Base-by-base conservation (phyloP, 2,329 filamentous ascomycete genomes). In the Verticillium zaregamsianum region DNA sequence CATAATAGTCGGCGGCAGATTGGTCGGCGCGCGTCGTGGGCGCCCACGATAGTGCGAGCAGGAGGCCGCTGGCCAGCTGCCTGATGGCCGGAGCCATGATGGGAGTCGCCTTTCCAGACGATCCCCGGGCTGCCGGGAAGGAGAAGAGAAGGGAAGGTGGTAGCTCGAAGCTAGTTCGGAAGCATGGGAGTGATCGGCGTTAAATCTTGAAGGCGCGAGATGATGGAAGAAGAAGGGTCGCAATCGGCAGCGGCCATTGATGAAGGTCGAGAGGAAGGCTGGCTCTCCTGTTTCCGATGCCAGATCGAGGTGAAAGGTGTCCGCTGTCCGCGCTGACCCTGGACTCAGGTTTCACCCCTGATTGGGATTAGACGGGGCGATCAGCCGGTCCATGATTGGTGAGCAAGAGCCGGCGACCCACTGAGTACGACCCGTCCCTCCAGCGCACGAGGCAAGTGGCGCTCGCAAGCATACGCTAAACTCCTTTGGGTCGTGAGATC, bases 1-100 rank as follows among this genome's bases (percentile, higher is more conserved):
- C 90, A 78, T 90, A 98, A 77, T 97, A 99, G 75, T 99, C 93
- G 35, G 89, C 91, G 23, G 78, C 74, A 39, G 70, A 70, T 14
- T n/a, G 12, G 57, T 68, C 66, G 25, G 66, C 71, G 25, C 68
- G 59, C 58, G 70, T 70, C 62, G 78, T 65, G 17, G 72, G 68
- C 25, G 78, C 73, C 69, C 79, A 79, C 61, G 80, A 74, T 40
- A 86, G 68, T 49, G 79, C 77, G 54, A 82, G 72, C 56, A 71
- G 64, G 59, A 74, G 66, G 45, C 59, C 59, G 3, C 33, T 49
- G 32, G 59, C 59, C 61, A 71, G 65, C 55, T 62, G 65, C 62
- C 55, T 67, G 65, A 70, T 68, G 64, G 64, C 62, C 55, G 69
- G 64, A 57, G 64, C 64, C 64, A 66, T 66, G 61, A 59, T 59